Conservation (phyloP, 768 basidiomycete species). For the Suillus americanus region DNA sequence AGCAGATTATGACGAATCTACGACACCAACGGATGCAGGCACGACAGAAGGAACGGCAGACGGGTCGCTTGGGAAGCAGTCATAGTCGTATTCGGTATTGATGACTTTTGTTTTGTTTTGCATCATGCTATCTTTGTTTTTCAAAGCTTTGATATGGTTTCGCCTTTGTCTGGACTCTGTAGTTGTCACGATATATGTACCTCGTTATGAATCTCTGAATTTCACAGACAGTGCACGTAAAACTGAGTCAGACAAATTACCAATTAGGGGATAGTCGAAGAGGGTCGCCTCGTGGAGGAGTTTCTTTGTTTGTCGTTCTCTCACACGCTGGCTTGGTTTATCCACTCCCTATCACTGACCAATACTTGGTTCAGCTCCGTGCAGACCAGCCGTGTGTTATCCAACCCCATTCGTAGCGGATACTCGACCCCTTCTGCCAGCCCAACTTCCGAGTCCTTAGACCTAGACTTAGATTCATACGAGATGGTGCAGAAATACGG, state of each 20-base stretch:
- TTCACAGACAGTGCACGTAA: not conserved
- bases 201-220: conserved; percentile 11
- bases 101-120: not conserved
- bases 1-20: conserved; percentile 66
- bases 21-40: conserved; percentile 41
- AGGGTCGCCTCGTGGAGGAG: not conserved
- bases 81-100: conserved; percentile 32
- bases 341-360: not conserved
- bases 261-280: not conserved
- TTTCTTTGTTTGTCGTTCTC: not conserved
- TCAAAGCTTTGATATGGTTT: conserved; percentile 13
- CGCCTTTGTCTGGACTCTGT: not conserved
- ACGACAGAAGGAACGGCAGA: conserved; percentile 31
- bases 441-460: not conserved
- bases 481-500: conserved; percentile 77
- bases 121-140: conserved; percentile 7
- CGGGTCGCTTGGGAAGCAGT: conserved; percentile 30
- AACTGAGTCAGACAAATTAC: not conserved
- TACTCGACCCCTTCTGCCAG: not conserved
- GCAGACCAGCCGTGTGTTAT: not conserved
- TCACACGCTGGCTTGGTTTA: conserved; percentile 6
- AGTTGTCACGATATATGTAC: conserved; percentile 10
- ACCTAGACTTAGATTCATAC: conserved; percentile 29
- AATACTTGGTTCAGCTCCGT: not conserved
- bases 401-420: not conserved